phyloP scores from a whole-genome alignment of 371 early-diverging fungal genomes.

The Smittium culicis region DNA sequence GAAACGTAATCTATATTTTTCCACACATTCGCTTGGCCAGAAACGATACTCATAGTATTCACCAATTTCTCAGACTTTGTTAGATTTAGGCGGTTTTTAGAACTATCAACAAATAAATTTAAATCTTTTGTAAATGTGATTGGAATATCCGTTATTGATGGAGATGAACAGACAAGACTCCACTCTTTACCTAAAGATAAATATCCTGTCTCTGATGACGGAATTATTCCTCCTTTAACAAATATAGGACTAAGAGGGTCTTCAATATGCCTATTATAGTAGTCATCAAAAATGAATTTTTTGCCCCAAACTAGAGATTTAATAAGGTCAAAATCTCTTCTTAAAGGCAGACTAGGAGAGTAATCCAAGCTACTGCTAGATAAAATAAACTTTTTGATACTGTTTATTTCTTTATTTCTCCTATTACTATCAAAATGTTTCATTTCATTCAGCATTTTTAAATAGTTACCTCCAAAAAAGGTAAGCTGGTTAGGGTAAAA shows the following conservation, averaged over 20 bases:
- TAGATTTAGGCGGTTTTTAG: background rate
- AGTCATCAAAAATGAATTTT: background rate
- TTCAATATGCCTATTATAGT: background rate
- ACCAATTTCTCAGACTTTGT: background rate
- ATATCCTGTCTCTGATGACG: background rate
- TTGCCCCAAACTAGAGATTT: conserved; percentile 7
- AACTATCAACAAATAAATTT: background rate
- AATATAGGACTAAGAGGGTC: too few relatives aligned
- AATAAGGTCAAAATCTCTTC: conserved; percentile 10
- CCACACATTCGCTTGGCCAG: background rate
- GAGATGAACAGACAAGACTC: background rate
- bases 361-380: background rate
- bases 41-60: background rate
- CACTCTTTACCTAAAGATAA: conserved; percentile 1
- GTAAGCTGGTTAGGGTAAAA: background rate
- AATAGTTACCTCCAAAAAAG: background rate
- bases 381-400: background rate
- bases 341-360: background rate
- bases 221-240: conserved; percentile 9
- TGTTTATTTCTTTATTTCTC: background rate
- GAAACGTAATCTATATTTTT: background rate
- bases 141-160: conserved; percentile 1
- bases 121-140: background rate
- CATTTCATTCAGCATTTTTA: background rate
- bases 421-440: background rate